A percentile compares a stretch with the other conserved stretches of the same genome.
phyloP scores from a whole-genome alignment of 2,329 filamentous ascomycete species.

The Sordariomycetes sp. region DNA sequence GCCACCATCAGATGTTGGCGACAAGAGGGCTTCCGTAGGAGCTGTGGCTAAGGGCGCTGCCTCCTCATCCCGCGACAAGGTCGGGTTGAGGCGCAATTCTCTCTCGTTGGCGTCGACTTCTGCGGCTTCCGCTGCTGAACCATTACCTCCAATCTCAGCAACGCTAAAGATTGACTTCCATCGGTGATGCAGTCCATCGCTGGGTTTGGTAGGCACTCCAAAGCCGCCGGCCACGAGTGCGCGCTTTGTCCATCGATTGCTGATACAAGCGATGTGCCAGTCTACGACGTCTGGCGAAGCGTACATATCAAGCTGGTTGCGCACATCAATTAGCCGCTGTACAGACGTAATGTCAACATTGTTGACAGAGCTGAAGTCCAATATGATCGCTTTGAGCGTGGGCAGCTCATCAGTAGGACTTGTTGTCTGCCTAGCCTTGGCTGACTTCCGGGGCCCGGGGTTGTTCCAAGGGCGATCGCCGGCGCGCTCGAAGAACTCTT shows the following conservation, averaged over 20 bases:
- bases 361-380: constrained; percentile 91
- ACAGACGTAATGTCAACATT: constrained; percentile 89
- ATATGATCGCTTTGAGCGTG: constrained; percentile 76
- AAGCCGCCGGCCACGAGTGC: constrained; percentile 48
- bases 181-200: constrained; percentile 5
- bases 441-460: constrained; percentile 52
- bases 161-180: constrained; percentile 50
- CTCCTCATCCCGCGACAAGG: constrained; percentile 20
- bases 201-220: constrained; percentile 20
- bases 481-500: constrained; percentile 32
- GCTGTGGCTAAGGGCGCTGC: constrained; percentile 12
- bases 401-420: constrained; percentile 39
- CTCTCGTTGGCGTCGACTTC: background rate
- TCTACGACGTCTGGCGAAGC: constrained; percentile 73
- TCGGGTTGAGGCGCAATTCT: constrained; percentile 25
- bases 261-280: constrained; percentile 93
- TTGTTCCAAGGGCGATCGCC: constrained; percentile 95
- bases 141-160: constrained; percentile 67
- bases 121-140: constrained; percentile 54
- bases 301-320: constrained; percentile 86
- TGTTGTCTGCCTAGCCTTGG: constrained; percentile 27
- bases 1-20: background rate
- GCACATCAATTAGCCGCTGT: constrained; percentile 86
- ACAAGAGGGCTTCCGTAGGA: constrained; percentile 15
- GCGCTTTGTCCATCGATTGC: constrained; percentile 59